phyloP scores from a whole-genome alignment of 2,329 filamentous ascomycete species.

The Pseudonectria buxi region DNA sequence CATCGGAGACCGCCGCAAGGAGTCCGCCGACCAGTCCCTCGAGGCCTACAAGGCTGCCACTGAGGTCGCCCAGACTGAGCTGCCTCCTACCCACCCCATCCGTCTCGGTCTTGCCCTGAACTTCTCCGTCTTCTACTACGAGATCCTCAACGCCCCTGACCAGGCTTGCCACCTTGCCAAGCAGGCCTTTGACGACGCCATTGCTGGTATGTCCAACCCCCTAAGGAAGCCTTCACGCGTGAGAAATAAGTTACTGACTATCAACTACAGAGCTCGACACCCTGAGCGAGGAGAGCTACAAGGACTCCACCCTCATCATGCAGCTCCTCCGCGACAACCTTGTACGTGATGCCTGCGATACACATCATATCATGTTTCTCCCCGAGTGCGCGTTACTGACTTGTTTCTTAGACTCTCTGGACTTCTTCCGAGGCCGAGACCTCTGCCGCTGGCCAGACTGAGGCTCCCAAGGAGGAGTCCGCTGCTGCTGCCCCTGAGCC shows the following conservation, averaged over 20 bases:
- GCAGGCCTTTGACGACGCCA: slow-evolving; percentile 98
- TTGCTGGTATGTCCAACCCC: slow-evolving; percentile 52
- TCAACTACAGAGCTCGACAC: slow-evolving; percentile 74
- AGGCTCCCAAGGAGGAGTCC: slow-evolving; percentile 40
- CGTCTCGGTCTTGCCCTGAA: slow-evolving; percentile 95
- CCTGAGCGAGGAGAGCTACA: slow-evolving; percentile 97
- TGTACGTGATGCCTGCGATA: slow-evolving; percentile 44
- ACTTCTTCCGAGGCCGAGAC: slow-evolving; percentile 97
- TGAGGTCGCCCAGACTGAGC: slow-evolving; percentile 95
- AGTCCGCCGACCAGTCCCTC: slow-evolving; percentile 76
- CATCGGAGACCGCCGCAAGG: slow-evolving; percentile 86
- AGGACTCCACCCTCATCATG: slow-evolving; percentile 98
- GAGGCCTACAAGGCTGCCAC: slow-evolving; percentile 99
- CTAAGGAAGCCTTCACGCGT: too few species aligned
- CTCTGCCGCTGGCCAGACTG: slow-evolving; percentile 47
- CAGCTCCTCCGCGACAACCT: slow-evolving; percentile 96
- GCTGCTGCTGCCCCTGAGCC: slow-evolving; percentile 51
- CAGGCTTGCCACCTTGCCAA: slow-evolving; percentile 98
- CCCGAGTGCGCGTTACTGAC: slow-evolving; percentile 22
- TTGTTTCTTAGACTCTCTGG: slow-evolving; percentile 74
- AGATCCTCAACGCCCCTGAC: slow-evolving; percentile 97
- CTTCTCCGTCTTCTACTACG: slow-evolving; percentile 99
- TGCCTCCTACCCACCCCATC: slow-evolving; percentile 96
- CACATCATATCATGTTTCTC: too few species aligned
- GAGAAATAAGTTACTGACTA: slow-evolving; percentile 1